phyloP scores from a whole-genome alignment of 805 yeast species.

The Tanozyma kutaoensis region DNA sequence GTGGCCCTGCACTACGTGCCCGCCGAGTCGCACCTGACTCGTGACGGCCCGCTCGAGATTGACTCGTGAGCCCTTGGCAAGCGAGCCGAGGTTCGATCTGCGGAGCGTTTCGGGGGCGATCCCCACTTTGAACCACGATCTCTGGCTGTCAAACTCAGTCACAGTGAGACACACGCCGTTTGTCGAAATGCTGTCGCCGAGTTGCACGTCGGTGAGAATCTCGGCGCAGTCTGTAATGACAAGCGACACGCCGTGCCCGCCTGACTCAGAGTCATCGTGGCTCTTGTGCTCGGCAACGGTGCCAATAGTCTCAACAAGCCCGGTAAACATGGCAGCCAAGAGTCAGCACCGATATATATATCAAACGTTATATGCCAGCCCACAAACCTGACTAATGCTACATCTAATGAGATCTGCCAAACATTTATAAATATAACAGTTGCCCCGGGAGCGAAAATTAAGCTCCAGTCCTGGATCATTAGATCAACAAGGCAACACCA shows the following conservation, averaged over 20 bases:
- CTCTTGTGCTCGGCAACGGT: conserved; percentile 35
- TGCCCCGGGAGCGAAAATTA: too few species aligned
- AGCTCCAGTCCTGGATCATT: too few species aligned
- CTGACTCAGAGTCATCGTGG: conserved; percentile 36
- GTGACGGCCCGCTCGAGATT: conserved; percentile 88
- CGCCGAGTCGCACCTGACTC: conserved; percentile 81
- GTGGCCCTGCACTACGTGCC: conserved; percentile 97
- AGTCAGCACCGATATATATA: too few species aligned
- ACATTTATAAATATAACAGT: background rate
- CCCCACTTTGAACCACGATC: conserved; percentile 67
- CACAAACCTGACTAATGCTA: too few species aligned
- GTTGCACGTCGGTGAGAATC: conserved; percentile 67
- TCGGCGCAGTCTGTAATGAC: conserved; percentile 46
- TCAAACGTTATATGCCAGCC: too few species aligned
- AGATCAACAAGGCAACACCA: conserved; percentile 49
- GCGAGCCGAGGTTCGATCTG: conserved; percentile 59
- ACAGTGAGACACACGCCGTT: conserved; percentile 91
- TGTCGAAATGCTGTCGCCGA: conserved; percentile 89
- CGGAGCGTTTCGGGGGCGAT: conserved; percentile 85
- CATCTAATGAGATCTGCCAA: background rate
- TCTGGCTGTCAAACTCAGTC: conserved; percentile 49
- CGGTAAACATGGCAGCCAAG: conserved; percentile 98
- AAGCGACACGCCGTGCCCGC: conserved; percentile 67
- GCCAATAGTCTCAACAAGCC: conserved; percentile 81
- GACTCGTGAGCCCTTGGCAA: conserved; percentile 46